Conservation (phyloP, 306 rosid species). For the Datisca glomerata region DNA sequence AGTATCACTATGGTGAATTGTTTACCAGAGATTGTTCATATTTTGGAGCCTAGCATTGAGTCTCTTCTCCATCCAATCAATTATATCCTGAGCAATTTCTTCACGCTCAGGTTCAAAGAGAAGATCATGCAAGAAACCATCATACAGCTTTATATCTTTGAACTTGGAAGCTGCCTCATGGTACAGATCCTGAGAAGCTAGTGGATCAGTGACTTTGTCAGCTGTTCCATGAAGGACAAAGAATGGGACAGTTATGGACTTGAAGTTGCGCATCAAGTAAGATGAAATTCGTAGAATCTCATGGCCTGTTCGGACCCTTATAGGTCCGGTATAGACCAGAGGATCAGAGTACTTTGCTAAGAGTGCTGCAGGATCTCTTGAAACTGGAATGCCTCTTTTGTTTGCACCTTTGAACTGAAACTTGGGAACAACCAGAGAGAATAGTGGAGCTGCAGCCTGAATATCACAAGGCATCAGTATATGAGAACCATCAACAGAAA, state of each 20-base stretch:
- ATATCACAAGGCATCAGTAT: constrained; percentile 3
- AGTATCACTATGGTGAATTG: too few species aligned
- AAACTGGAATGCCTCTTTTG: constrained; percentile 96
- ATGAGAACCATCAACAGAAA: too few species aligned
- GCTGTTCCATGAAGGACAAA: constrained; percentile 96
- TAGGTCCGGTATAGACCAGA: constrained; percentile 91
- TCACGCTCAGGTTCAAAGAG: constrained; percentile 90
- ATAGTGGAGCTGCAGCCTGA: constrained; percentile 86
- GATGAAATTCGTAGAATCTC: constrained; percentile 84
- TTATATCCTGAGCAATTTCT: constrained; percentile 72
- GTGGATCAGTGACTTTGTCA: constrained; percentile 88
- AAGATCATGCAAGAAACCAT: constrained; percentile 89
- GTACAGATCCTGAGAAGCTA: constrained; percentile 83
- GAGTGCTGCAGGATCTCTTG: constrained; percentile 90
- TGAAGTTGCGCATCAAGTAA: constrained; percentile 48
- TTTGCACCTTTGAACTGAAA: constrained; percentile 95
- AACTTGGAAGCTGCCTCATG: constrained; percentile 57
- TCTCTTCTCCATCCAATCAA: constrained; percentile 78
- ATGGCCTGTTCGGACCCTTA: constrained; percentile 91
- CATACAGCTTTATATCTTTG: constrained; percentile 87
- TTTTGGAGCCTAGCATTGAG: constrained; percentile 13
- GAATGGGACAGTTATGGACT: constrained; percentile 79
- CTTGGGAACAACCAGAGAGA: constrained; percentile 76
- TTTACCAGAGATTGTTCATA: constrained; percentile 9
- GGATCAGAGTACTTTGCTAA: constrained; percentile 93